A percentile compares a stretch with the other conserved stretches of the same genome.
These are phyloP conservation scores for Cucumis melo DNA, from an alignment of 306 rosid genomes.

Conservation along the genomic window DNA sequence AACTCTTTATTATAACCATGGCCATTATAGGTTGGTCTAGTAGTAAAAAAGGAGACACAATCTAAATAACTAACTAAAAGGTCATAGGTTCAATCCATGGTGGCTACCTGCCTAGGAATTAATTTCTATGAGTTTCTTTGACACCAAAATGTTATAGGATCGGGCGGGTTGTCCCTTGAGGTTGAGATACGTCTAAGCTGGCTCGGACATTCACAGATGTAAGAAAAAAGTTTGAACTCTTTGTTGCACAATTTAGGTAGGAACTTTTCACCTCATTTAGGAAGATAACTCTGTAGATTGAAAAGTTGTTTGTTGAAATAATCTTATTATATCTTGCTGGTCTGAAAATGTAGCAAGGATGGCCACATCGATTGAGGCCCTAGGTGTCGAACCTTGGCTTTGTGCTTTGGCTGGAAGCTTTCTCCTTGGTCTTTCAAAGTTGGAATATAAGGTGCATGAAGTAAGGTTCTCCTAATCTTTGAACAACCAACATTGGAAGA, in stretches of 20 bases:
- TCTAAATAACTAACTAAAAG: too few species aligned
- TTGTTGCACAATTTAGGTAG: background rate
- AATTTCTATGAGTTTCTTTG: too few species aligned
- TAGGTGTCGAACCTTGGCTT: background rate
- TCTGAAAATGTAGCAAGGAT: background rate
- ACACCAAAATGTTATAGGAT: too few species aligned
- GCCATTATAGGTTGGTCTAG: too few species aligned
- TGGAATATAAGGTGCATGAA: background rate
- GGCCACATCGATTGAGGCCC: background rate
- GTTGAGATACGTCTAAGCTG: too few species aligned
- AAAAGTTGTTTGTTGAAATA: background rate
- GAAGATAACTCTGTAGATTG: background rate
- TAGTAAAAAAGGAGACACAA: too few species aligned
- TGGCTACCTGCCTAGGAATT: too few species aligned
- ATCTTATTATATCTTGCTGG: background rate
- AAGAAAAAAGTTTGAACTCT: background rate
- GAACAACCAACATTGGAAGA: background rate
- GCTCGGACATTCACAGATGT: too few species aligned
- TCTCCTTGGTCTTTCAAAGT: background rate
- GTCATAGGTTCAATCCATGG: too few species aligned
- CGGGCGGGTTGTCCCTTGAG: too few species aligned
- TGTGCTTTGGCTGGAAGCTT: background rate
- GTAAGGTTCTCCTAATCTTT: background rate
- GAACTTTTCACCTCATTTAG: background rate
- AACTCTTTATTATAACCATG: background rate